These are phyloP conservation scores for Starmerella asiatica DNA, from an alignment of 805 yeast species.

Conservation along the genomic window DNA sequence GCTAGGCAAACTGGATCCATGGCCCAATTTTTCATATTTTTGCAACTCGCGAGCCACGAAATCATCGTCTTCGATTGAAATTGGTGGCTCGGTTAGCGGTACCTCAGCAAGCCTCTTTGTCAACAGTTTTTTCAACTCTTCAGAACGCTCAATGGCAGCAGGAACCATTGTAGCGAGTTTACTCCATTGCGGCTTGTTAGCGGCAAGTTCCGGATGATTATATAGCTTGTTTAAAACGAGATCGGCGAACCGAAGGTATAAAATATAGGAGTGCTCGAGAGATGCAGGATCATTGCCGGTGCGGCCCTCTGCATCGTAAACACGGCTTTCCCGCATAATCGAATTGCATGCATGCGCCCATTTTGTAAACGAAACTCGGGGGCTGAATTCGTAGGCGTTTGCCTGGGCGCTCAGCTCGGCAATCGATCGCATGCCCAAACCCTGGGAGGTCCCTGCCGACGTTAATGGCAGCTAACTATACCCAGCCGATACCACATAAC, in stretches of 20 bases:
- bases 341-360: slow-evolving; percentile 45
- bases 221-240: slow-evolving; percentile 37
- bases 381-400: slow-evolving; percentile 40
- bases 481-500: no score
- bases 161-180: slow-evolving; percentile 15
- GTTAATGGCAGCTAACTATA: no score
- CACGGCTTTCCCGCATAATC: slow-evolving; percentile 31
- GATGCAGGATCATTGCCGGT: slow-evolving; percentile 15
- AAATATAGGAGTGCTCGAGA: slow-evolving; percentile 39
- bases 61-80: background rate
- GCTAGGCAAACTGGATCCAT: no score
- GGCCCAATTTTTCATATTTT: background rate
- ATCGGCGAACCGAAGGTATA: slow-evolving; percentile 48
- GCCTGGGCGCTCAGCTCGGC: slow-evolving; percentile 36
- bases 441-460: no score
- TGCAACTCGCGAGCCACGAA: background rate
- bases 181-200: slow-evolving; percentile 13
- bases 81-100: background rate
- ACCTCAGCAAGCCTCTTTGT: background rate
- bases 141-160: slow-evolving; percentile 22
- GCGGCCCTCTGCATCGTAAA: slow-evolving; percentile 30
- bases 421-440: slow-evolving; percentile 11
- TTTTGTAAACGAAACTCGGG: slow-evolving; percentile 36
- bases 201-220: slow-evolving; percentile 34
- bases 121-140: slow-evolving; percentile 16